phyloP scores from a whole-genome alignment of 2,329 filamentous ascomycete genomes.

The Colletotrichum siamense region DNA sequence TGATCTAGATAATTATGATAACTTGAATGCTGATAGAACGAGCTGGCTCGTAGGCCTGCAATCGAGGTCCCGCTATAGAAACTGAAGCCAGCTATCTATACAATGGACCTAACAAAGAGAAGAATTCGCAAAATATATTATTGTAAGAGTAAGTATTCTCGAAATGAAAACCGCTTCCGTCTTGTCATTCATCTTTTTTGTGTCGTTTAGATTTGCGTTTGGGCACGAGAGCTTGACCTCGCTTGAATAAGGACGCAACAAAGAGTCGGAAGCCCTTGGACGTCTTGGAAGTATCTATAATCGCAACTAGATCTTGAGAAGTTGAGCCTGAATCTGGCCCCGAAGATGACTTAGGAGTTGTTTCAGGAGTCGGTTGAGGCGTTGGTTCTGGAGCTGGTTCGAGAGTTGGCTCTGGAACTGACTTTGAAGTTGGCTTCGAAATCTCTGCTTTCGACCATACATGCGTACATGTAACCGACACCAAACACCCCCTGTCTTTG shows the following conservation, averaged over 20 bases:
- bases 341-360: background rate
- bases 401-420: background rate
- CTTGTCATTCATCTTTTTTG: background rate
- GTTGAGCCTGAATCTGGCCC: background rate
- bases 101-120: background rate
- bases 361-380: background rate
- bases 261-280: background rate
- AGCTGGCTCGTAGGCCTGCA: background rate
- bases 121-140: background rate
- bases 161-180: background rate
- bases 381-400: background rate
- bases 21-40: background rate
- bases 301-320: background rate
- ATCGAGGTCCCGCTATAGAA: background rate
- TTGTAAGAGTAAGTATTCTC: background rate
- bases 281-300: background rate
- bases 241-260: background rate
- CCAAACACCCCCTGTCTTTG: background rate
- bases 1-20: background rate
- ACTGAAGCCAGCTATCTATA: background rate
- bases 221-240: background rate
- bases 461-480: background rate
- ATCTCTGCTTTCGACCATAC: background rate
- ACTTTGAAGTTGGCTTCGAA: background rate
- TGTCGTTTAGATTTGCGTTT: background rate